phyloP scores from a whole-genome alignment of 2,329 filamentous ascomycete genomes.

The Xylariomycetidae sp. region DNA sequence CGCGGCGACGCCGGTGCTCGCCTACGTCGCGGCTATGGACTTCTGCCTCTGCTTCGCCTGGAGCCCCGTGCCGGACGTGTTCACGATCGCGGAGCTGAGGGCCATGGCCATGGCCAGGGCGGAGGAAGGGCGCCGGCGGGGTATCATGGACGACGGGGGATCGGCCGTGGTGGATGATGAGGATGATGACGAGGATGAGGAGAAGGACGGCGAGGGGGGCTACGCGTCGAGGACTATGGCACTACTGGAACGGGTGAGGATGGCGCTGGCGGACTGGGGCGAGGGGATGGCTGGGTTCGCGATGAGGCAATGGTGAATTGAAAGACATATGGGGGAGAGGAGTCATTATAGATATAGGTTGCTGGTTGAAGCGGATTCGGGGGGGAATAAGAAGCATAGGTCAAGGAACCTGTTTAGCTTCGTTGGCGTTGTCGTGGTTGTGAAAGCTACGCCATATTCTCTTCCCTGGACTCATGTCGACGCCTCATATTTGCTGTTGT shows the following conservation, averaged over 20 bases:
- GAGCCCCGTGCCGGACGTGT: conserved; percentile 1
- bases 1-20: not conserved
- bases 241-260: not conserved
- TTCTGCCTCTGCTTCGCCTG: not conserved
- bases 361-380: too few relatives aligned
- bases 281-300: conserved; percentile 1
- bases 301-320: not conserved
- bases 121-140: conserved; percentile 1
- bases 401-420: too few relatives aligned
- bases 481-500: too few relatives aligned
- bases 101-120: not conserved
- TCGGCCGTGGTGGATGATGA: too few relatives aligned
- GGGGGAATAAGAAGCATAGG: too few relatives aligned
- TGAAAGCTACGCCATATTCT: too few relatives aligned
- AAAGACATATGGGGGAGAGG: too few relatives aligned
- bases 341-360: too few relatives aligned
- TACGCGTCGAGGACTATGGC: not conserved
- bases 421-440: too few relatives aligned
- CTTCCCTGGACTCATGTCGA: too few relatives aligned
- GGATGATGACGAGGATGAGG: not conserved
- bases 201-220: not conserved
- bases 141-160: too few relatives aligned
- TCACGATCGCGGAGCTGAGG: conserved; percentile 1
- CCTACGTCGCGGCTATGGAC: not conserved
- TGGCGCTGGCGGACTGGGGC: not conserved